Conservation (phyloP, 2,329 filamentous ascomycete genomes). For the Aspergillus tanneri region DNA sequence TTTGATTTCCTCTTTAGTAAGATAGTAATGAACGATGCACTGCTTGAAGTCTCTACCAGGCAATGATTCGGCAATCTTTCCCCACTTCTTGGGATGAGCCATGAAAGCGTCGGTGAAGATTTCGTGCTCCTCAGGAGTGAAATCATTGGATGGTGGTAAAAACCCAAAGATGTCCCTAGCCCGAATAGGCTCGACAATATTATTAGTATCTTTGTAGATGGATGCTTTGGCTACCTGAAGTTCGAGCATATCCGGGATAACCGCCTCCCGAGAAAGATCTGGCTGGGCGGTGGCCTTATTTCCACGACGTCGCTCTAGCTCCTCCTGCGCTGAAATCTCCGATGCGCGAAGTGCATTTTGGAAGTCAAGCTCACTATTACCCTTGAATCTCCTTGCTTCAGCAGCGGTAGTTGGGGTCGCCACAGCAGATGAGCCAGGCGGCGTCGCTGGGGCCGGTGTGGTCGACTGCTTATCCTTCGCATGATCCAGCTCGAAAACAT, state of each 20-base stretch:
- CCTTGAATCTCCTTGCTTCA: slow-evolving; percentile 46
- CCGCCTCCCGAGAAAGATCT: slow-evolving; percentile 47
- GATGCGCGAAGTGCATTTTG: slow-evolving; percentile 50
- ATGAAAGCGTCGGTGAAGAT: slow-evolving; percentile 50
- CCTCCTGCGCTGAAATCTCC: slow-evolving; percentile 49
- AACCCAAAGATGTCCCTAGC: slow-evolving; percentile 48
- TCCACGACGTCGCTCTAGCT: slow-evolving; percentile 46
- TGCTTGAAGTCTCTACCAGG: slow-evolving; percentile 49
- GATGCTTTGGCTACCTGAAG: slow-evolving; percentile 37
- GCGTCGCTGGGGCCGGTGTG: slow-evolving; percentile 38
- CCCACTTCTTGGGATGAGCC: slow-evolving; percentile 52
- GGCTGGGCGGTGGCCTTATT: slow-evolving; percentile 45
- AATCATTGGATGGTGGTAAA: slow-evolving; percentile 48
- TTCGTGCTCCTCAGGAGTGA: slow-evolving; percentile 48
- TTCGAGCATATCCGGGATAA: slow-evolving; percentile 50
- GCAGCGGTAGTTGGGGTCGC: slow-evolving; percentile 32
- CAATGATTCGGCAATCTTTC: slow-evolving; percentile 50
- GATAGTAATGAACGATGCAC: slow-evolving; percentile 53
- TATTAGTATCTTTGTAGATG: slow-evolving; percentile 50
- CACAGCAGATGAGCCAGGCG: slow-evolving; percentile 26
- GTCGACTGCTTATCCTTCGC: slow-evolving; percentile 38
- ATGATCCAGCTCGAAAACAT: slow-evolving; percentile 45
- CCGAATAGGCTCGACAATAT: slow-evolving; percentile 38
- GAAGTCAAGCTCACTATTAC: slow-evolving; percentile 52
- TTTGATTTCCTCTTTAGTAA: slow-evolving; percentile 51